These are phyloP conservation scores for Steccherinum ochraceum DNA, from an alignment of 768 basidiomycete species.

Conservation along the genomic window DNA sequence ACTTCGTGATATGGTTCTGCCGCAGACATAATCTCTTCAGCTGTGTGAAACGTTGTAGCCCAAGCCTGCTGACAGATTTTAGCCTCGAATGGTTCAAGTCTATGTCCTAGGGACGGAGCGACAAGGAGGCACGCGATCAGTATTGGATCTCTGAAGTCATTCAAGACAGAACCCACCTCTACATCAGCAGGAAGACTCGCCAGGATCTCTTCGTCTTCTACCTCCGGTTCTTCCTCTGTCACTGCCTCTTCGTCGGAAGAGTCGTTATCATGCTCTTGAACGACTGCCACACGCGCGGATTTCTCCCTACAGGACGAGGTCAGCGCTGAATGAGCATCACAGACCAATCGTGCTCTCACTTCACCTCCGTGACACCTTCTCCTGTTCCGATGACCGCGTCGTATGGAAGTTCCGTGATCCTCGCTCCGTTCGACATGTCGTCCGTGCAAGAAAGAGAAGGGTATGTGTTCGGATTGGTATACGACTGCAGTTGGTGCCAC, in stretches of 20 bases:
- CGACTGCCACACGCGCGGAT: conserved; percentile 35
- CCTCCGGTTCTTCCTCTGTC: conserved; percentile 21
- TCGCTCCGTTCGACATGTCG: too few relatives aligned
- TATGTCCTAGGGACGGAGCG: conserved; percentile 57
- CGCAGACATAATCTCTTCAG: conserved; percentile 76
- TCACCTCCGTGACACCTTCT: neutral
- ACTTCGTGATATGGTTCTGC: conserved; percentile 72
- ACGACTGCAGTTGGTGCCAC: too few relatives aligned
- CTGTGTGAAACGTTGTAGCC: conserved; percentile 63
- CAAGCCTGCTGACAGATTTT: conserved; percentile 58
- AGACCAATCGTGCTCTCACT: neutral
- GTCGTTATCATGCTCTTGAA: conserved; percentile 26
- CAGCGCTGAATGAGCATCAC: neutral
- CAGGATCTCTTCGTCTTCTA: conserved; percentile 49
- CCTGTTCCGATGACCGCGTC: too few relatives aligned
- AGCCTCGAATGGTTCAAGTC: conserved; percentile 81
- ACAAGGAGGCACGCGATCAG: neutral
- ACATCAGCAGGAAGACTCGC: conserved; percentile 80
- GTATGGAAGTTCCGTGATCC: too few relatives aligned
- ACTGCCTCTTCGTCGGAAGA: conserved; percentile 46
- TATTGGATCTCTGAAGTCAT: neutral
- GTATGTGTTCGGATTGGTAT: too few relatives aligned
- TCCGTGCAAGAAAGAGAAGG: too few relatives aligned
- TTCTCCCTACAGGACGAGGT: neutral
- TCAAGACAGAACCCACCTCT: conserved; percentile 48